phyloP scores from a whole-genome alignment of 2,329 filamentous ascomycete genomes.

The Passalora sequoiae region DNA sequence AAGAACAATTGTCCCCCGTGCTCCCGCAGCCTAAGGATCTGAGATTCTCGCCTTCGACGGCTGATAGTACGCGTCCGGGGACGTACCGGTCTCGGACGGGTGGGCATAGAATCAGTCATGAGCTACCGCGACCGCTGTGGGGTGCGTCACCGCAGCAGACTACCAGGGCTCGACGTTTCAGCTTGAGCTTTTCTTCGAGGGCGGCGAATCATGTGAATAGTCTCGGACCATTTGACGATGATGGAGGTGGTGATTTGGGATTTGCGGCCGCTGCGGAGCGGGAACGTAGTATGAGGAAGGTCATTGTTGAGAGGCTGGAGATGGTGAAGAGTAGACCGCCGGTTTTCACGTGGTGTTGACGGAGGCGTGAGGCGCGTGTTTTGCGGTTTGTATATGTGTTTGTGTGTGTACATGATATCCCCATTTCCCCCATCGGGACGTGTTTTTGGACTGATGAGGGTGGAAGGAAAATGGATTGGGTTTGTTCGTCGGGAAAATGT shows the following conservation, averaged over 20 bases:
- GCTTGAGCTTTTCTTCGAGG: conserved; percentile 34
- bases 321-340: conserved; percentile 93
- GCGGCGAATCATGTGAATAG: conserved; percentile 14
- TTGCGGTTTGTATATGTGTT: too few relatives aligned
- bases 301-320: conserved; percentile 94
- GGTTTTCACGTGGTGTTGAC: conserved; percentile 98
- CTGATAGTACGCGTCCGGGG: conserved; percentile 19
- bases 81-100: conserved; percentile 30
- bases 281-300: conserved; percentile 84
- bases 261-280: conserved; percentile 92
- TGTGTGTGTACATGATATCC: too few relatives aligned
- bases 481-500: too few relatives aligned
- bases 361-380: too few relatives aligned
- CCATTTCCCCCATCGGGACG: too few relatives aligned
- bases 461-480: too few relatives aligned
- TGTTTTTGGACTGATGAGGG: too few relatives aligned
- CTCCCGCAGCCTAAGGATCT: conserved; percentile 15
- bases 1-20: conserved; percentile 17
- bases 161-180: conserved; percentile 40
- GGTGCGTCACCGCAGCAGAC: conserved; percentile 19
- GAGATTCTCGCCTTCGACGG: conserved; percentile 11
- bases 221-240: conserved; percentile 52
- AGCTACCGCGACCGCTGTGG: conserved; percentile 21
- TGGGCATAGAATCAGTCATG: conserved; percentile 19
- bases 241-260: conserved; percentile 91